Evolutionary conservation across 179 eudicot species (phyloP), one percentile per base, ranked within the genome.

Genomic region (Actinidia arguta): DNA sequence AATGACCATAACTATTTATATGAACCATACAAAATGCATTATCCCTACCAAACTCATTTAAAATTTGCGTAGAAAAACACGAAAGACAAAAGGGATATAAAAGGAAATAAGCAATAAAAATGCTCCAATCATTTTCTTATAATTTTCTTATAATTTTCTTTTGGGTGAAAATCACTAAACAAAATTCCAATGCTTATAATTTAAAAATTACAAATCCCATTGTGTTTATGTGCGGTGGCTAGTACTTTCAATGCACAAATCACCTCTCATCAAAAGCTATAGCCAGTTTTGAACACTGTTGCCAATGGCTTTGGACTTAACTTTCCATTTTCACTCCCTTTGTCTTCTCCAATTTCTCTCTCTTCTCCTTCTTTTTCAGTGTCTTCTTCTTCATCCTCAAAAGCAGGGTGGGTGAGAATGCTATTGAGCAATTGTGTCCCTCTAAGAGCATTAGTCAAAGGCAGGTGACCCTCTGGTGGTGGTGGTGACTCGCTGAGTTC

Each of bases 381-480:
- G 1, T 83, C 88, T 14, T 85, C 91, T 2, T 82, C 86, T 0
- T 27, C 82, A 10, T 69, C 91, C 4, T 87, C 84, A 83, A 95
- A 94, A 20, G 98, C 98, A 5, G 98, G 98, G 79, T 94, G 98
- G 78, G 14, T 85, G 0, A 96, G 83, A 8, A 96, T 89, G 75
- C 90, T 85, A 7, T 50, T 90, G 52, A 96, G 83, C 2, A 96
- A 85, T 75, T 93, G 99, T 1, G 98, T 93, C 6, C 99, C 99
- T 42, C 99, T 88, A 3, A 96, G 87, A 8, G 99, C 99, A 90
- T 96, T 96, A 0, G 99, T 96, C 75, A 96, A 83, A 2, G 99
- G 99, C 79, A 96, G 73, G 62, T 96, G 99, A 9, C 99, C 99
- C 73, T 88, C 93, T 0, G 99, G 99, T 18, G 95, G n/a, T n/a